Base-by-base conservation (phyloP, 768 basidiomycete species). In the Russula lepida region DNA sequence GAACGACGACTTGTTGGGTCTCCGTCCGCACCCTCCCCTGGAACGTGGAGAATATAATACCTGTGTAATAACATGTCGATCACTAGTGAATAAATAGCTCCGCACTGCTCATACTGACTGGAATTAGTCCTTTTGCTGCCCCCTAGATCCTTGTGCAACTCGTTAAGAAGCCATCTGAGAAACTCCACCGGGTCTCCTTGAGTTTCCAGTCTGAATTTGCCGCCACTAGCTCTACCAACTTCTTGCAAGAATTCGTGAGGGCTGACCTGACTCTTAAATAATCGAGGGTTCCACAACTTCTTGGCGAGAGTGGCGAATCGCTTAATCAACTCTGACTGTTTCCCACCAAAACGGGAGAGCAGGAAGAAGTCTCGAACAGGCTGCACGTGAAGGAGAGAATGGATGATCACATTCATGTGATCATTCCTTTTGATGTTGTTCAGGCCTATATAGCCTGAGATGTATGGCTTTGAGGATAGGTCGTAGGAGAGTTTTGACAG, bases 211-310 rank as follows among this genome's bases (percentile, higher is more conserved):
- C 91, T 85, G 75, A 95, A 98, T 75, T 92, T 93, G 17, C 92
- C 94, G 49, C 76, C 81, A 69, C 92, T 95, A 52, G 88, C 87
- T 65, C 92, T 81, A 67, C 88, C 87, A 58, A 98, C 95, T 74
- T 98, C 97, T 74, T 99, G 97, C 58, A 99, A 75, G 72, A 98
- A 94, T 71, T 99, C 97, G 71, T 99, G 97, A n/a, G 97, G 97
- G 67, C 88, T 91, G 67, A 98, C 94, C 79, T 99, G 97, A 62
- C 89, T 88, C 74, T 99, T 99, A 83, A 99, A 99, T 58, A 95
- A 75, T 54, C 86, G 79, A 9, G 95, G 92, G 74, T 97, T 98
- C 97, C 97, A 99, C 41, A 98, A 70, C 74, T 98, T 94, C 73
- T 92, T 92, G 2, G 92, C 86, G 21, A 99, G 80, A 13, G 82